Percentiles rank a stretch among this genome's conserved stretches.
Evolutionary conservation across 306 rosid species (phyloP).

Genomic region (Carpinus fangiana): DNA sequence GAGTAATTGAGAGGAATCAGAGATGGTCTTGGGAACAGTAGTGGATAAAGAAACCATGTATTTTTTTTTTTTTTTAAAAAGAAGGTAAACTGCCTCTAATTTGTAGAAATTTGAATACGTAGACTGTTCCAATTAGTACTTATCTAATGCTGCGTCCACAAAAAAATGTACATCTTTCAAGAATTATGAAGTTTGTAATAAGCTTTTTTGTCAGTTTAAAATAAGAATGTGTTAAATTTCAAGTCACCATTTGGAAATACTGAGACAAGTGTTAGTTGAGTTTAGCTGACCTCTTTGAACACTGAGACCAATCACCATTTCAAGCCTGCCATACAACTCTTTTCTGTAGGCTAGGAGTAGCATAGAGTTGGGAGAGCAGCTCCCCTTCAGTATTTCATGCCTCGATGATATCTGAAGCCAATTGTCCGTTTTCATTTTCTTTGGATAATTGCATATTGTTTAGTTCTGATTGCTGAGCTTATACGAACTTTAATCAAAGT

Average conservation of each 20-base stretch:
- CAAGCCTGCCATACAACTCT: background rate
- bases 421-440: background rate
- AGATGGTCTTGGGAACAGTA: background rate
- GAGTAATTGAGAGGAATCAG: background rate
- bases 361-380: background rate
- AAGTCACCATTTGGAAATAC: background rate
- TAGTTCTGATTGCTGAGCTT: background rate
- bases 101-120: too few species aligned
- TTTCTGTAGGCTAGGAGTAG: background rate
- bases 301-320: background rate
- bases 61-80: too few species aligned
- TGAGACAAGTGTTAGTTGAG: background rate
- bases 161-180: background rate
- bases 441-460: background rate
- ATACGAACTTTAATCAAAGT: background rate
- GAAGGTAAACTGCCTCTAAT: background rate
- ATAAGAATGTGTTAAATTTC: background rate
- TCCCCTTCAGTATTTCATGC: background rate
- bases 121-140: background rate
- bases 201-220: background rate
- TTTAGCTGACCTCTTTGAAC: background rate
- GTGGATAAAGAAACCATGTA: background rate
- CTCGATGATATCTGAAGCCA: background rate
- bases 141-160: background rate
- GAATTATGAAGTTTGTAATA: background rate